A percentile compares a stretch with the other conserved stretches of the same genome.
Conservation (phyloP, 1,284 basidiomycete genomes). For the Sporisorium iseilematis-ciliati region DNA sequence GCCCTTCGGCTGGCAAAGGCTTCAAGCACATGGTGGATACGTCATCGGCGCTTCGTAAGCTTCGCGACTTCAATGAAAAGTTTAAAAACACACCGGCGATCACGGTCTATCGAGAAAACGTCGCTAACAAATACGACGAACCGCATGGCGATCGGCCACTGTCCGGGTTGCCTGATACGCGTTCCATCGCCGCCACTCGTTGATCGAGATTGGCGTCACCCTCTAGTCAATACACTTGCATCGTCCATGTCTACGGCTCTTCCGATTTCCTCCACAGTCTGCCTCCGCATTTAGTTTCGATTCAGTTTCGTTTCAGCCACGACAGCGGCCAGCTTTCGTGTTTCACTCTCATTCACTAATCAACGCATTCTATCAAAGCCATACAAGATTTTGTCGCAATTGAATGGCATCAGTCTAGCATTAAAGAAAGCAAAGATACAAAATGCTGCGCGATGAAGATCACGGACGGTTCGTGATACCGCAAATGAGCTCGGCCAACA, state of each 20-base stretch:
- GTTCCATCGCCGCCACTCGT: too few species aligned
- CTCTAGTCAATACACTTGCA: not conserved
- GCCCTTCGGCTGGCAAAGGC: too few species aligned
- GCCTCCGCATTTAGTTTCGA: not conserved
- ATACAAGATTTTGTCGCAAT: not conserved
- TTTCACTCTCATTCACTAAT: conserved; percentile 1
- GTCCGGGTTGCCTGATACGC: too few species aligned
- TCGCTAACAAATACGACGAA: too few species aligned
- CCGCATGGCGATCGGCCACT: too few species aligned
- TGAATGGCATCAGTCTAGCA: not conserved
- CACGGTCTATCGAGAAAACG: not conserved
- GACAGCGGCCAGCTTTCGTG: not conserved
- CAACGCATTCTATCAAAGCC: not conserved
- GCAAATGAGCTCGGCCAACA: conserved; percentile 48
- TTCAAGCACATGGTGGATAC: not conserved
- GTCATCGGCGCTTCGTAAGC: not conserved
- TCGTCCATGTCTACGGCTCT: not conserved
- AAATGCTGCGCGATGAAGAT: not conserved
- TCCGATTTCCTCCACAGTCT: not conserved
- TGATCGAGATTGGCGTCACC: not conserved
- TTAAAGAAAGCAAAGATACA: not conserved
- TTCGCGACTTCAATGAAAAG: conserved; percentile 1
- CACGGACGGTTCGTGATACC: conserved; percentile 43
- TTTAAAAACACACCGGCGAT: not conserved
- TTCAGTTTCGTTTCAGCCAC: too few species aligned